Percentiles rank a stretch among this genome's conserved stretches.
Evolutionary conservation across 1,284 basidiomycete species (phyloP).

Genomic region (Butyriboletus regius): DNA sequence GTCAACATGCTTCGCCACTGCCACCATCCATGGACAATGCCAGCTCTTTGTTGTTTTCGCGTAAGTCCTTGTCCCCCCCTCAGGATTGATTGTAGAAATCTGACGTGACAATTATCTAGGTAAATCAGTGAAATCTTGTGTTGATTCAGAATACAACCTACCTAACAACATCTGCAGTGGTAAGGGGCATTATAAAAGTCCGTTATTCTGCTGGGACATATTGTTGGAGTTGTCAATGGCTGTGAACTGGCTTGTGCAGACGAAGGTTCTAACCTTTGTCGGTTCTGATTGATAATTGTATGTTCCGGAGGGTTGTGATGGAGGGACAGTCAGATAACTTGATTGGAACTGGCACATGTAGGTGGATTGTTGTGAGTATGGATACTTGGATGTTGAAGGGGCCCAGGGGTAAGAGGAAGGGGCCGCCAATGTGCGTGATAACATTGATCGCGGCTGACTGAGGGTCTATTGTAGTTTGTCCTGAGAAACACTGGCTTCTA

Average conservation of each 20-base stretch:
- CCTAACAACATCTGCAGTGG: too few relatives aligned
- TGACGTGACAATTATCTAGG: too few relatives aligned
- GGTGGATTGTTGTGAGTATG: slow-evolving; percentile 28
- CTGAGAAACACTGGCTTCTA: slow-evolving; percentile 74
- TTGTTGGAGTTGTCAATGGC: slow-evolving; percentile 25
- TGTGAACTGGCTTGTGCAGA: slow-evolving; percentile 20
- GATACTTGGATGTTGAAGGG: slow-evolving; percentile 26
- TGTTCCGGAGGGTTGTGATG: slow-evolving; percentile 11
- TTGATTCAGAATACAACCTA: too few relatives aligned
- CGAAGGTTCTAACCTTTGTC: slow-evolving; percentile 28
- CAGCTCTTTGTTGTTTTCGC: too few relatives aligned
- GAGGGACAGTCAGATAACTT: slow-evolving; percentile 11
- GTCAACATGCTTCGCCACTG: too few relatives aligned
- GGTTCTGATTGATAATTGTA: slow-evolving; percentile 23
- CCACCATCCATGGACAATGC: too few relatives aligned
- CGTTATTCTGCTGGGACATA: slow-evolving; percentile 43
- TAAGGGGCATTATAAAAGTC: slow-evolving; percentile 50
- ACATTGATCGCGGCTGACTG: slow-evolving; percentile 55
- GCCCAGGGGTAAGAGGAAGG: slow-evolving; percentile 18
- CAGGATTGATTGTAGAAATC: too few relatives aligned
- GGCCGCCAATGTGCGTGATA: slow-evolving; percentile 41
- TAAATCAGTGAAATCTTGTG: too few relatives aligned
- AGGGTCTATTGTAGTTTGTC: slow-evolving; percentile 76
- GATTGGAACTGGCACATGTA: slow-evolving; percentile 21
- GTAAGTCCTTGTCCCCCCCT: too few relatives aligned